These are phyloP conservation scores for Grosmannia penicillata DNA, from an alignment of 2,329 filamentous ascomycete genomes.

Conservation along the genomic window DNA sequence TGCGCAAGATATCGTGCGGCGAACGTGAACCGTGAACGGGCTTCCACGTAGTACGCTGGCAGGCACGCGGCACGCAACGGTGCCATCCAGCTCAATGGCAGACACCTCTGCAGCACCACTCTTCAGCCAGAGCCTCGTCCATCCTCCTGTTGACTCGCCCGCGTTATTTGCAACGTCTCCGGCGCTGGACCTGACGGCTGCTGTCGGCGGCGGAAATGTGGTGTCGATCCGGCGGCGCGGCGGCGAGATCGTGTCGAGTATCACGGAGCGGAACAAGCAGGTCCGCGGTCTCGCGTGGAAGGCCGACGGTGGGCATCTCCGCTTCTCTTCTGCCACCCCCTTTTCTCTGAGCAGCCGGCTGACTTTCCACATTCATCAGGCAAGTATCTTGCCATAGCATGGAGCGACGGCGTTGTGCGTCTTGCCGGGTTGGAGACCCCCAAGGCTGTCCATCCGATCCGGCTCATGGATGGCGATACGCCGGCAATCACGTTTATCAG, in stretches of 20 bases:
- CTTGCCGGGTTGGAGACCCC: constrained; percentile 66
- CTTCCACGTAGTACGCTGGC: no score
- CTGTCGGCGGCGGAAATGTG: constrained; percentile 48
- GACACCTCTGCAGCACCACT: constrained; percentile 13
- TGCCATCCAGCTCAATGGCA: not conserved
- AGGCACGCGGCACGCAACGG: not conserved
- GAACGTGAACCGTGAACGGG: no score
- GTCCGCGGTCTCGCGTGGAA: constrained; percentile 47
- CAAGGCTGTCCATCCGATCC: constrained; percentile 64
- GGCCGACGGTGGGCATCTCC: constrained; percentile 37
- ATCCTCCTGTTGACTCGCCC: constrained; percentile 33
- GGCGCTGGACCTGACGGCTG: constrained; percentile 67
- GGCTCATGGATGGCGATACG: constrained; percentile 28
- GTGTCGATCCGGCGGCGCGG: constrained; percentile 67
- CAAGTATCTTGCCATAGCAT: constrained; percentile 67
- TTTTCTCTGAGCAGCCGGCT: constrained; percentile 2
- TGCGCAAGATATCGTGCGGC: no score
- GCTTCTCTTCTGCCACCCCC: constrained; percentile 9
- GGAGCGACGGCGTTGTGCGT: constrained; percentile 66
- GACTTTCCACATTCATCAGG: constrained; percentile 28
- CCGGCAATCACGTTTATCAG: constrained; percentile 34
- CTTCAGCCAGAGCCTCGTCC: constrained; percentile 42
- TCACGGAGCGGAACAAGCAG: constrained; percentile 24
- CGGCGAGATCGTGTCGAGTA: constrained; percentile 47
- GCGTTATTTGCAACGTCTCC: constrained; percentile 62